phyloP scores from a whole-genome alignment of 75 land plant genomes.

The Cupressus sempervirens region DNA sequence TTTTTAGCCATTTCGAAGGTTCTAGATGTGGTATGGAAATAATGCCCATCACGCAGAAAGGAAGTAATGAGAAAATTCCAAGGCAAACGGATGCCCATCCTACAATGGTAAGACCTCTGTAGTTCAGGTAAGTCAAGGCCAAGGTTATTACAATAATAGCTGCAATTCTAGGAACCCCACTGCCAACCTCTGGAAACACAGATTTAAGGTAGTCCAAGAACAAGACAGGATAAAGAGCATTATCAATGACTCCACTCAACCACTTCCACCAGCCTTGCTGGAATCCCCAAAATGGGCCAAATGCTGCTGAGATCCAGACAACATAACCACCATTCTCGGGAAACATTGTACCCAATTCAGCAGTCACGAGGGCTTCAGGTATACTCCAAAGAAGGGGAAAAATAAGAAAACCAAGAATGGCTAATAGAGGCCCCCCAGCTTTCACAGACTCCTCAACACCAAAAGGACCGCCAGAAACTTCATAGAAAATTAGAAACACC shows the following conservation, averaged over 20 bases:
- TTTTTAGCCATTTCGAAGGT: slow-evolving; percentile 46
- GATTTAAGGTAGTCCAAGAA: slow-evolving; percentile 35
- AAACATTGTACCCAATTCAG: slow-evolving; percentile 78
- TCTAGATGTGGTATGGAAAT: slow-evolving; percentile 57
- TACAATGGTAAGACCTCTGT: slow-evolving; percentile 73
- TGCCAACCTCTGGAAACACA: slow-evolving; percentile 32
- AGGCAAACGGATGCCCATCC: slow-evolving; percentile 55
- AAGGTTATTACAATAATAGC: slow-evolving; percentile 50
- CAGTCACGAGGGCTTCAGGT: slow-evolving; percentile 79
- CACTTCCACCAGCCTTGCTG: slow-evolving; percentile 84
- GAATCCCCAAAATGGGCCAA: slow-evolving; percentile 84
- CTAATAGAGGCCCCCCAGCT: slow-evolving; percentile 72
- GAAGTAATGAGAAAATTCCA: slow-evolving; percentile 60
- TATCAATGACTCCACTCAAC: slow-evolving; percentile 85
- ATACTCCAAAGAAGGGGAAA: slow-evolving; percentile 81
- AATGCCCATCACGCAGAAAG: slow-evolving; percentile 53
- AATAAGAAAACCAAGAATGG: slow-evolving; percentile 63
- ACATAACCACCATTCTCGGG: slow-evolving; percentile 87
- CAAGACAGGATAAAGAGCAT: slow-evolving; percentile 53
- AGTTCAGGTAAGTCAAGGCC: slow-evolving; percentile 68
- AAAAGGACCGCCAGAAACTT: slow-evolving; percentile 83
- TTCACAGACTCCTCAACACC: slow-evolving; percentile 73
- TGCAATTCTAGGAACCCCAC: slow-evolving; percentile 29
- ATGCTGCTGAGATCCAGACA: slow-evolving; percentile 74
- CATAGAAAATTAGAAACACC: slow-evolving; percentile 72